Percentiles rank a stretch among this genome's conserved stretches.
These are phyloP conservation scores for Annulohypoxylon nitens DNA, from an alignment of 495 filamentous ascomycete genomes.

Conservation along the genomic window DNA sequence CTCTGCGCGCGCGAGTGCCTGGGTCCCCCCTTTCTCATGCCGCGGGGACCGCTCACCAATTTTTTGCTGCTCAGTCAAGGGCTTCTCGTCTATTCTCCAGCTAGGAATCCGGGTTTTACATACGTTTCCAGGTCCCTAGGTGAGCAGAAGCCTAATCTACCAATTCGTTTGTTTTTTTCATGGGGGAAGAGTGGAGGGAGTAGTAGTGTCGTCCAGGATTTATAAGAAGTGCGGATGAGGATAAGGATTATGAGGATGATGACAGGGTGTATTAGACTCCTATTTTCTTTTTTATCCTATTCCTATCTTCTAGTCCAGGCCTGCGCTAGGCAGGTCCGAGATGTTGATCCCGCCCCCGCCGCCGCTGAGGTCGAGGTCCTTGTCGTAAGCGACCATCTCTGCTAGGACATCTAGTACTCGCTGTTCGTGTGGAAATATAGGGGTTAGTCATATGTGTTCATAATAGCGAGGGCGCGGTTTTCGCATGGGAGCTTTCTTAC, in stretches of 20 bases:
- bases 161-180: constrained; percentile 14
- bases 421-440: constrained; percentile 53
- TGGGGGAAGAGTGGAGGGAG: constrained; percentile 43
- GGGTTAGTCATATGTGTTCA: constrained; percentile 34
- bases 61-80: constrained; percentile 1
- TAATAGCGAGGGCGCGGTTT: neutral
- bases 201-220: constrained; percentile 10
- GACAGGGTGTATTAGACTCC: constrained; percentile 3
- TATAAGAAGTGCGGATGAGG: neutral
- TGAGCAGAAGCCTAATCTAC: constrained; percentile 1
- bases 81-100: constrained; percentile 14
- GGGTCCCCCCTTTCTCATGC: neutral
- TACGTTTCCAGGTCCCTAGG: neutral
- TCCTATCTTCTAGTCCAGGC: constrained; percentile 56
- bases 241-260: neutral
- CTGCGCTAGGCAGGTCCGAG: constrained; percentile 57
- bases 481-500: constrained; percentile 53
- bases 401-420: constrained; percentile 94
- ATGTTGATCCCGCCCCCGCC: constrained; percentile 52
- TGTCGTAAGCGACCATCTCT: constrained; percentile 96
- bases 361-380: constrained; percentile 71
- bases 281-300: constrained; percentile 7
- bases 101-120: neutral
- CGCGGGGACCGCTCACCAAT: neutral
- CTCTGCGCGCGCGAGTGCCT: constrained; percentile 1